Percentiles rank a stretch among this genome's conserved stretches.
phyloP scores from a whole-genome alignment of 148 eudicot genomes.

The Fagopyrum tataricum region DNA sequence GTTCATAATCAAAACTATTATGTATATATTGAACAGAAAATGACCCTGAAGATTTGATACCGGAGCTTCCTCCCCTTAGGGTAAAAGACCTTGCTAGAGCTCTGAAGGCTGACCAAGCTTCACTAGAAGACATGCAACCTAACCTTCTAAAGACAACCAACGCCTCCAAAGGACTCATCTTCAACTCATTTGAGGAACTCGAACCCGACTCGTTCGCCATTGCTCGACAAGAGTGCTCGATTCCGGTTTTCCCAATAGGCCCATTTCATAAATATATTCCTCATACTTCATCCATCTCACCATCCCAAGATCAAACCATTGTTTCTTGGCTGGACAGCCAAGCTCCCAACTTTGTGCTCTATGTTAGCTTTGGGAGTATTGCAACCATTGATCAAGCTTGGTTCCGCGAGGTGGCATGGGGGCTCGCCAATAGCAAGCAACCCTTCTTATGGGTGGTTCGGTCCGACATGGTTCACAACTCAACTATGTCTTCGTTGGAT shows the following conservation, averaged over 20 bases:
- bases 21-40: constrained; percentile 7
- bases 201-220: constrained; percentile 15
- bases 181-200: constrained; percentile 27
- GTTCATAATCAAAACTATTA: no score
- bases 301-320: constrained; percentile 19
- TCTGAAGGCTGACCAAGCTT: neutral
- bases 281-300: constrained; percentile 16
- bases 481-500: neutral
- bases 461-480: neutral
- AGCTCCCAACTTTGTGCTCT: constrained; percentile 15
- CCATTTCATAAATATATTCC: constrained; percentile 22
- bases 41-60: constrained; percentile 17
- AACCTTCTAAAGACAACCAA: constrained; percentile 13
- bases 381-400: constrained; percentile 25
- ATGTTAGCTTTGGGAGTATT: constrained; percentile 40
- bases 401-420: constrained; percentile 38
- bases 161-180: constrained; percentile 24
- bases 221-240: constrained; percentile 6
- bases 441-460: constrained; percentile 46
- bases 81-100: constrained; percentile 23
- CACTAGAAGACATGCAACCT: neutral
- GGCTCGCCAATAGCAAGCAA: constrained; percentile 35
- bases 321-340: constrained; percentile 39
- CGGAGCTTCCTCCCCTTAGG: constrained; percentile 24
- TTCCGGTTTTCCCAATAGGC: constrained; percentile 29